Conservation (phyloP, 2,329 filamentous ascomycete genomes). For the Ascochyta fabae region DNA sequence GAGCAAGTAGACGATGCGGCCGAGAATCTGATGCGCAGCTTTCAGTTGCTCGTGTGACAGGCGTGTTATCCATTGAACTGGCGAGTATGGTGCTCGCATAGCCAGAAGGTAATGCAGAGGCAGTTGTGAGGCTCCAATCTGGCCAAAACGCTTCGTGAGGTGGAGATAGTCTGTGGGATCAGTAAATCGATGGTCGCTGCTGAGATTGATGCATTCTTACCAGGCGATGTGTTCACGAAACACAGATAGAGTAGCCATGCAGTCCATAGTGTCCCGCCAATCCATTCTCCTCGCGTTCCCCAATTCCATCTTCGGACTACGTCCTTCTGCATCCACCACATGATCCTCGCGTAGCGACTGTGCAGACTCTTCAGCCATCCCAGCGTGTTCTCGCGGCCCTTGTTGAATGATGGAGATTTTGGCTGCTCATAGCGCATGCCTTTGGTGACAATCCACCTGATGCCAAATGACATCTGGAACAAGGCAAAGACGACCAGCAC, state of each 20-base stretch:
- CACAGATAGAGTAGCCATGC: conserved; percentile 60
- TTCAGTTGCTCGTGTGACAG: conserved; percentile 64
- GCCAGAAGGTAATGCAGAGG: conserved; percentile 66
- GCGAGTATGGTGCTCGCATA: conserved; percentile 58
- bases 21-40: conserved; percentile 63
- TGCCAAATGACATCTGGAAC: conserved; percentile 50
- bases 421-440: conserved; percentile 44
- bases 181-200: not conserved
- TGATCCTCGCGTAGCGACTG: conserved; percentile 34
- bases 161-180: conserved; percentile 63
- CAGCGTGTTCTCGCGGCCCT: conserved; percentile 29
- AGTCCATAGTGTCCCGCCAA: conserved; percentile 57
- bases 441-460: conserved; percentile 39
- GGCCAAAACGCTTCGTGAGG: conserved; percentile 67
- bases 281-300: conserved; percentile 61
- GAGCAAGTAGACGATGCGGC: conserved; percentile 60
- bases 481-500: conserved; percentile 55
- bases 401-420: conserved; percentile 52
- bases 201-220: not conserved
- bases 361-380: conserved; percentile 34
- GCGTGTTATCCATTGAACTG: conserved; percentile 60
- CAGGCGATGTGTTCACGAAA: conserved; percentile 55
- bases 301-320: conserved; percentile 53
- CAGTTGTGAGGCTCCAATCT: conserved; percentile 64
- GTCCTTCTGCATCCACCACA: conserved; percentile 57